Evolutionary conservation across 2,329 filamentous ascomycete species (phyloP).

Genomic region (Cyphellophora attinorum): DNA sequence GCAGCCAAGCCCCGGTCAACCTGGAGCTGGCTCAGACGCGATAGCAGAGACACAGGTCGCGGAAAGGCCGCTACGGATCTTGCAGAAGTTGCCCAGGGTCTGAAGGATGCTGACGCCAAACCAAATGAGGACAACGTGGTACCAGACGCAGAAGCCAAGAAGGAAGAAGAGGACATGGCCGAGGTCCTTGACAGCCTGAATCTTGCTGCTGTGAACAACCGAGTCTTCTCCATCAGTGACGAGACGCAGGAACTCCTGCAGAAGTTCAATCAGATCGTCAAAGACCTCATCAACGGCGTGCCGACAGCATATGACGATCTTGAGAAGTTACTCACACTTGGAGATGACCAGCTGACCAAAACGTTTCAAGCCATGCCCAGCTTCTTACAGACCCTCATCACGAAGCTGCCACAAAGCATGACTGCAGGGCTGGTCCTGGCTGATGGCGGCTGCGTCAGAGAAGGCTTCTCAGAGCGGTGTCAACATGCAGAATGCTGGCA

Average conservation of each 20-base stretch:
- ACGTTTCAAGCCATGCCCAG: conserved; percentile 60
- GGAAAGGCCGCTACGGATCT: conserved; percentile 18
- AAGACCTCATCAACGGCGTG: conserved; percentile 83
- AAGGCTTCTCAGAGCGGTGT: conserved; percentile 52
- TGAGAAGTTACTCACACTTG: conserved; percentile 54
- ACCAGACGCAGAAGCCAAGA: conserved; percentile 34
- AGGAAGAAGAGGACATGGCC: conserved; percentile 64
- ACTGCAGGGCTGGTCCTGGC: conserved; percentile 65
- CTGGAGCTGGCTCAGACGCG: conserved; percentile 31
- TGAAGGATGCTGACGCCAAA: conserved; percentile 20
- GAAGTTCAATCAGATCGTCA: conserved; percentile 81
- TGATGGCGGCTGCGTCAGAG: conserved; percentile 70
- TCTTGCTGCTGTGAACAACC: conserved; percentile 73
- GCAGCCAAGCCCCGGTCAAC: conserved; percentile 17
- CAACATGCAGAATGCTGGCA: conserved; percentile 41
- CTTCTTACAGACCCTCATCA: conserved; percentile 77
- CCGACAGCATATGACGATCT: conserved; percentile 91
- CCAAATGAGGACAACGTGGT: conserved; percentile 27
- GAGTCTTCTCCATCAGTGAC: conserved; percentile 71
- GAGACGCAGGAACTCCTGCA: conserved; percentile 74
- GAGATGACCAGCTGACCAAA: conserved; percentile 54
- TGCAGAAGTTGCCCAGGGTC: conserved; percentile 20
- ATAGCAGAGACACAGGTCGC: conserved; percentile 23
- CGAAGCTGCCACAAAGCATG: conserved; percentile 72
- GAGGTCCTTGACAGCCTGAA: conserved; percentile 76